Evolutionary conservation across 495 filamentous ascomycete species (phyloP).

Genomic region (Oidiodendron maius): DNA sequence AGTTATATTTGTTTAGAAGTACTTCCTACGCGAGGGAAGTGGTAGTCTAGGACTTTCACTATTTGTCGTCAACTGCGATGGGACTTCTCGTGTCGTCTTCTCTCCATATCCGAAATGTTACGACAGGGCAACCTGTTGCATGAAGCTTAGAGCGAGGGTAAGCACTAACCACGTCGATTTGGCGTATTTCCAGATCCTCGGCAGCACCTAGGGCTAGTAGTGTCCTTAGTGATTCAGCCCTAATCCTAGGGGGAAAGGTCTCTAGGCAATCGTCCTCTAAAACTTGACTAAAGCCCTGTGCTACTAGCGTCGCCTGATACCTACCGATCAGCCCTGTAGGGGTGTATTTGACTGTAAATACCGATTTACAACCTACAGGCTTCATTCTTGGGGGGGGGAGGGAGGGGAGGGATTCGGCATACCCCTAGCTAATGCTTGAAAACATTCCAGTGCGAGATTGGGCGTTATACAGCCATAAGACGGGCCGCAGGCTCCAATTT

Average conservation of each 20-base stretch:
- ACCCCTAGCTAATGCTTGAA: no score
- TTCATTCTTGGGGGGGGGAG: not conserved
- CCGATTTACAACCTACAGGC: not conserved
- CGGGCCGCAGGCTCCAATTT: no score
- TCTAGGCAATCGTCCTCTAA: constrained; percentile 1
- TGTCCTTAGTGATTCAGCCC: constrained; percentile 1
- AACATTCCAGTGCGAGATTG: no score
- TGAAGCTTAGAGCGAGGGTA: not conserved
- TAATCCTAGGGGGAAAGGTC: constrained; percentile 2
- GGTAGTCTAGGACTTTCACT: no score
- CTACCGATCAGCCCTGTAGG: not conserved
- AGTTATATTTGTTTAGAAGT: no score
- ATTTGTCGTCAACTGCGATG: no score
- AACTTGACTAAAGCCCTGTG: not conserved
- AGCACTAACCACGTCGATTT: not conserved
- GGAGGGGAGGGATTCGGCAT: no score
- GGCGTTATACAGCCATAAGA: no score
- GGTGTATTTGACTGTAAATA: not conserved
- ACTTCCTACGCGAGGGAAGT: no score
- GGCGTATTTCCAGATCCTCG: not conserved
- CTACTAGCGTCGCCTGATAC: not conserved
- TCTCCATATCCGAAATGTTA: no score
- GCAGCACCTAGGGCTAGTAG: not conserved
- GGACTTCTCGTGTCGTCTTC: no score
- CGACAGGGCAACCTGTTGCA: no score